A percentile compares a stretch with the other conserved stretches of the same genome.
Evolutionary conservation across 257 asterid genomes (phyloP).

Genomic region (Ophiorrhiza pumila): DNA sequence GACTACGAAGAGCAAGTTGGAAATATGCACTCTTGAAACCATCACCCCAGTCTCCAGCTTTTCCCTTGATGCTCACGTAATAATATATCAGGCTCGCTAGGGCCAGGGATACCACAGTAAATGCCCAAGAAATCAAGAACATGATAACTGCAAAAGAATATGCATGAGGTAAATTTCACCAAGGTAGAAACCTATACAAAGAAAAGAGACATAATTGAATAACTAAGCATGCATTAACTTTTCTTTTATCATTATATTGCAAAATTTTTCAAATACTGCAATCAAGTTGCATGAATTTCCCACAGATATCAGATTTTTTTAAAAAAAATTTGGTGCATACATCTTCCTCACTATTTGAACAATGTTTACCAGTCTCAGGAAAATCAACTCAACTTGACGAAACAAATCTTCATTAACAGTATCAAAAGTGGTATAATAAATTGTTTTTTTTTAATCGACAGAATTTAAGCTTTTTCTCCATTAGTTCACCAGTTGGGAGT

Average conservation of each 20-base stretch:
- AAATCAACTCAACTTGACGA: too few species aligned
- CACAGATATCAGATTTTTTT: background rate
- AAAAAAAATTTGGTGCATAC: background rate
- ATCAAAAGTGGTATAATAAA: too few species aligned
- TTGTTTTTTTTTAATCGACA: background rate
- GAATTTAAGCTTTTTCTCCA: background rate
- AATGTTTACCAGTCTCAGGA: too few species aligned
- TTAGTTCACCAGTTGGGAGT: background rate
- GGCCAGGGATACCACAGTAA: constrained; percentile 93
- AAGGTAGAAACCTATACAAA: background rate
- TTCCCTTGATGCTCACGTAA: constrained; percentile 92
- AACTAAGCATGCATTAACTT: background rate
- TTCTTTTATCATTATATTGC: background rate
- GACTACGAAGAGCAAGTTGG: constrained; percentile 99
- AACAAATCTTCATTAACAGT: too few species aligned
- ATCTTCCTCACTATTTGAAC: too few species aligned
- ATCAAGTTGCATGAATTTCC: background rate
- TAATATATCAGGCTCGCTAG: constrained; percentile 91
- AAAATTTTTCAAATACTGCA: background rate
- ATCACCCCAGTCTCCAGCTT: constrained; percentile 99
- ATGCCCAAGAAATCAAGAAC: constrained; percentile 96
- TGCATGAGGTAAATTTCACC: background rate
- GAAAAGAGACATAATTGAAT: background rate
- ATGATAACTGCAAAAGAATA: constrained; percentile 69
- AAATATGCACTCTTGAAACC: constrained; percentile 99